Conservation (phyloP, 2,329 filamentous ascomycete genomes). For the Claviceps paspali region DNA sequence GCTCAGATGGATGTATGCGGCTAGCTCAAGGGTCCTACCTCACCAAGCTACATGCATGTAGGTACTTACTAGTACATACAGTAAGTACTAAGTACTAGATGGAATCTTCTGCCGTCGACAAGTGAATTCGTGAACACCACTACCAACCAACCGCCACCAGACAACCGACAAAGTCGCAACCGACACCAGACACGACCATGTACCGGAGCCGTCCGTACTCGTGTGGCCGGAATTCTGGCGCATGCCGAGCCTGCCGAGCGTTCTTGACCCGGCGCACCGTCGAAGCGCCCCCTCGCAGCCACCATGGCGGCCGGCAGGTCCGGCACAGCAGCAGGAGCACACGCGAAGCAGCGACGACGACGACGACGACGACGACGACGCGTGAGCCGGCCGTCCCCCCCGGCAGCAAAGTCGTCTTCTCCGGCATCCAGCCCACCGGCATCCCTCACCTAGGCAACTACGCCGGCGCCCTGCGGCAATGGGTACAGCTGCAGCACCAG, state of each 20-base stretch:
- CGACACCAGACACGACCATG: not conserved
- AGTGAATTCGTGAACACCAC: too few species aligned
- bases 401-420: constrained; percentile 54
- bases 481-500: constrained; percentile 62
- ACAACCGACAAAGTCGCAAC: too few species aligned
- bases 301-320: not conserved
- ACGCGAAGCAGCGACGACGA: not conserved
- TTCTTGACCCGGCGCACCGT: not conserved
- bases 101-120: too few species aligned
- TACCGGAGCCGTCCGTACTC: not conserved
- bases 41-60: too few species aligned
- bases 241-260: not conserved
- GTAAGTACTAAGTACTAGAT: too few species aligned
- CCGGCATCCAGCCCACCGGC: constrained; percentile 92
- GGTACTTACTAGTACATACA: too few species aligned
- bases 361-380: too few species aligned
- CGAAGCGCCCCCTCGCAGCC: not conserved
- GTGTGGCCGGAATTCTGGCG: not conserved
- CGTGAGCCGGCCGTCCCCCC: too few species aligned
- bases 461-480: constrained; percentile 73
- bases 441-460: constrained; percentile 93
- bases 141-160: too few species aligned
- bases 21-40: too few species aligned
- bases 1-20: too few species aligned
- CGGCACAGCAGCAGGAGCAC: not conserved